These are phyloP conservation scores for Lasiosphaeria ovina DNA, from an alignment of 495 filamentous ascomycete species.

Conservation along the genomic window DNA sequence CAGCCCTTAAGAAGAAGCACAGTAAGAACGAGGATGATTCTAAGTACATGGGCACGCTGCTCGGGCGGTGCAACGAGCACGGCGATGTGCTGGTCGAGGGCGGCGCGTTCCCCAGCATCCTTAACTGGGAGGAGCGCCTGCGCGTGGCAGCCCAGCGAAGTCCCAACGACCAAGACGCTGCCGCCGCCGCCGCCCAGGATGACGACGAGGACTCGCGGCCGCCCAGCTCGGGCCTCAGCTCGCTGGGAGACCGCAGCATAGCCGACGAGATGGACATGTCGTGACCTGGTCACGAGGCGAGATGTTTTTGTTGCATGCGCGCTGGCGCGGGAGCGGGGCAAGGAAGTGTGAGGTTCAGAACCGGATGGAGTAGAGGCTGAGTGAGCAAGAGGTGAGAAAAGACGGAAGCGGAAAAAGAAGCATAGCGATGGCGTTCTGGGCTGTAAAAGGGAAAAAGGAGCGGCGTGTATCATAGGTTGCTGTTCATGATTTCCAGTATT, in stretches of 20 bases:
- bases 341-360: not conserved
- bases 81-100: constrained; percentile 70
- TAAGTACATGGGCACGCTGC: constrained; percentile 72
- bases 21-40: constrained; percentile 76
- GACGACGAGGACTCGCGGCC: constrained; percentile 40
- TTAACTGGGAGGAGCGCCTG: constrained; percentile 57
- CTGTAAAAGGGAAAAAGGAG: not conserved
- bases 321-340: too few species aligned
- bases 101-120: constrained; percentile 61
- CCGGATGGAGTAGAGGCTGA: too few species aligned
- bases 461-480: not conserved
- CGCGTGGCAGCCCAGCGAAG: constrained; percentile 23
- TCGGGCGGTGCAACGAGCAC: constrained; percentile 68
- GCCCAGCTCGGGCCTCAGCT: constrained; percentile 51
- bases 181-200: constrained; percentile 1
- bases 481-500: not conserved
- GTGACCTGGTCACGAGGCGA: constrained; percentile 12
- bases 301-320: too few species aligned
- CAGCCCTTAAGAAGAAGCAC: constrained; percentile 77
- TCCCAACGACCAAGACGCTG: constrained; percentile 9
- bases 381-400: not conserved
- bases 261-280: constrained; percentile 41
- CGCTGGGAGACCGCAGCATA: constrained; percentile 45
- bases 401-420: constrained; percentile 1
- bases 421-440: constrained; percentile 35